phyloP scores from a whole-genome alignment of 441 rosid genomes.

The Euphorbia celastroides region DNA sequence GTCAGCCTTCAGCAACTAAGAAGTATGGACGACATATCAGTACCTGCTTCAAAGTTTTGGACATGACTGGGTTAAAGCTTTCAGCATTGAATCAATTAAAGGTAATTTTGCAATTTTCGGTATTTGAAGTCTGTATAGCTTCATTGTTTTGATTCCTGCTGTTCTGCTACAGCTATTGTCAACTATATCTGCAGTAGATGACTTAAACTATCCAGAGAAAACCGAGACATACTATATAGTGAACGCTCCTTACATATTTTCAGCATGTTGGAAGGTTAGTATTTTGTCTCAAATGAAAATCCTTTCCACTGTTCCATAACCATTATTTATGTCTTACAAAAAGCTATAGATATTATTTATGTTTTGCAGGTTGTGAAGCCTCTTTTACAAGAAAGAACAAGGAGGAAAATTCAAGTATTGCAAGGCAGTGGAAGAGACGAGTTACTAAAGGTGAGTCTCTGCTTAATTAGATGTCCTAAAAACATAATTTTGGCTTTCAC shows the following conservation, averaged over 20 bases:
- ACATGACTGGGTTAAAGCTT: conserved; percentile 89
- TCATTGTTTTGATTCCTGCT: background rate
- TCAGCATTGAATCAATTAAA: conserved; percentile 82
- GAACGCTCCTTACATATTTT: conserved; percentile 86
- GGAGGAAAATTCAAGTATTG: conserved; percentile 72
- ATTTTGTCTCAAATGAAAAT: background rate
- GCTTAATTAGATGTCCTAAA: conserved; percentile 2
- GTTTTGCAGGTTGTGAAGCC: conserved; percentile 98
- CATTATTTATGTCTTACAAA: conserved; percentile 8
- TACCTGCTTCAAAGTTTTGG: conserved; percentile 76
- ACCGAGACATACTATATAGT: conserved; percentile 77
- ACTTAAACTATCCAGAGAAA: conserved; percentile 96
- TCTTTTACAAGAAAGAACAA: conserved; percentile 88
- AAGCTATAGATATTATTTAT: too few relatives aligned
- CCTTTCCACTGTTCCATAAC: background rate
- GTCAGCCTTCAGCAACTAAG: too few relatives aligned
- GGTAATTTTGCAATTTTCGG: conserved; percentile 46
- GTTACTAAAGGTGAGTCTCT: conserved; percentile 52
- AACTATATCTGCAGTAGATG: conserved; percentile 72
- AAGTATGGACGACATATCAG: conserved; percentile 74
- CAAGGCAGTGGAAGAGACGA: conserved; percentile 78
- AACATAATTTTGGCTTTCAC: too few relatives aligned
- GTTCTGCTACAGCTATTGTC: conserved; percentile 69
- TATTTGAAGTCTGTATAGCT: too few relatives aligned
- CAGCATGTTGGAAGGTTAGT: conserved; percentile 94